phyloP scores from a whole-genome alignment of 441 rosid genomes.

The Aleurites moluccanus region DNA sequence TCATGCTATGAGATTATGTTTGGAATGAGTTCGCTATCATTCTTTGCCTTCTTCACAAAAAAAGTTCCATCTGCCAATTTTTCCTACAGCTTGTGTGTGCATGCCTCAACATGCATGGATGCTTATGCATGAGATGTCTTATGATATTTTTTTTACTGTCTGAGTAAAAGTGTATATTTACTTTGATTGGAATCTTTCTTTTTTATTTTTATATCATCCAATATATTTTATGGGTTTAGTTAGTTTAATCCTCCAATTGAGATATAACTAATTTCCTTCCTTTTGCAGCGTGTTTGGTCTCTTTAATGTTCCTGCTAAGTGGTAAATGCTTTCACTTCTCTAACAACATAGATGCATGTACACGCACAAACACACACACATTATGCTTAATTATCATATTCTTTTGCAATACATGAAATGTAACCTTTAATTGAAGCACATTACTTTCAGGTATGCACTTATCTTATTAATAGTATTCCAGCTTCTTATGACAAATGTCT shows the following conservation, averaged over 20 bases:
- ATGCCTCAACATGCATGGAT: conserved; percentile 8
- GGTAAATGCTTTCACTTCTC: conserved; percentile 47
- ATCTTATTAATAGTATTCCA: conserved; percentile 73
- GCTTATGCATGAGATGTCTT: not conserved
- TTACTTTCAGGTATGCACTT: conserved; percentile 78
- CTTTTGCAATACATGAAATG: conserved; percentile 16
- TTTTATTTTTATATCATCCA: not conserved
- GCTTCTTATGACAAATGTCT: conserved; percentile 87
- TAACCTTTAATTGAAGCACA: conserved; percentile 17
- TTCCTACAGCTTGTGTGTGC: not conserved
- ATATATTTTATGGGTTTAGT: conserved; percentile 15
- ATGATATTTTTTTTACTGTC: not conserved
- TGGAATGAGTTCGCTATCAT: conserved; percentile 7
- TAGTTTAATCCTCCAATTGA: conserved; percentile 22
- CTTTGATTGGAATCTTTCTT: not conserved
- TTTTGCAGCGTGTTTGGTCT: conserved; percentile 94
- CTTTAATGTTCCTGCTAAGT: conserved; percentile 88
- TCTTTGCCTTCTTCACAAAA: not conserved
- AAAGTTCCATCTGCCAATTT: not conserved
- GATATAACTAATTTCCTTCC: conserved; percentile 18
- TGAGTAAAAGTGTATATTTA: not conserved
- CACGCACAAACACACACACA: not conserved
- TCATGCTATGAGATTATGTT: conserved; percentile 1
- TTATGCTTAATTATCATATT: conserved; percentile 5
- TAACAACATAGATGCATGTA: not conserved